A percentile compares a stretch with the other conserved stretches of the same genome.
Evolutionary conservation across 495 filamentous ascomycete genomes (phyloP).

Genomic region (Achaetomiella virescens): DNA sequence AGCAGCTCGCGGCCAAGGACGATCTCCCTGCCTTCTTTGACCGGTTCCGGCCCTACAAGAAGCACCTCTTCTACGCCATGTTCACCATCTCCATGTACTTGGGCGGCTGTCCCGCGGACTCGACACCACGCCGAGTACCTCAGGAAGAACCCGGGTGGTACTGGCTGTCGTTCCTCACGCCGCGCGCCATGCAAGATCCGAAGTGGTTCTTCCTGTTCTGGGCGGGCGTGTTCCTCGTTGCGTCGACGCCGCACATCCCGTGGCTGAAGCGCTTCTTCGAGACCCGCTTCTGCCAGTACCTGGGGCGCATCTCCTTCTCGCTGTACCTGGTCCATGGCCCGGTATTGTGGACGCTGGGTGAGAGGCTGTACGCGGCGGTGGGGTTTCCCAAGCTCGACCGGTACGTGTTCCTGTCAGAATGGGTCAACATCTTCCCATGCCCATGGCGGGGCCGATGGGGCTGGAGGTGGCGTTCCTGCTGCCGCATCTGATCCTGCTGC

Average conservation of each 20-base stretch:
- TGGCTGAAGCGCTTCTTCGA: constrained; percentile 51
- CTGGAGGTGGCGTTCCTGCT: constrained; percentile 48
- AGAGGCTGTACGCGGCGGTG: constrained; percentile 45
- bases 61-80: constrained; percentile 39
- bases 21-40: constrained; percentile 36
- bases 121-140: constrained; percentile 29
- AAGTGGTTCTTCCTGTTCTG: constrained; percentile 45
- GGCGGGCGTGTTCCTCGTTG: constrained; percentile 51
- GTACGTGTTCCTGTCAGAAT: constrained; percentile 35
- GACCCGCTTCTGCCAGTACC: constrained; percentile 54
- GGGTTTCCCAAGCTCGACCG: constrained; percentile 41
- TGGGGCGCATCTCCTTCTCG: constrained; percentile 57
- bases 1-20: constrained; percentile 36
- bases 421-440: constrained; percentile 44
- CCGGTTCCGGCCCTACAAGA: constrained; percentile 36
- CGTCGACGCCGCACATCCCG: constrained; percentile 38
- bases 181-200: constrained; percentile 46
- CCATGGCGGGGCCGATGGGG: constrained; percentile 46
- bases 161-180: constrained; percentile 41
- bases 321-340: constrained; percentile 63
- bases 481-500: constrained; percentile 50
- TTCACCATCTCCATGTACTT: constrained; percentile 38
- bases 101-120: constrained; percentile 43
- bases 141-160: constrained; percentile 39
- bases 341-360: constrained; percentile 42